A percentile compares a stretch with the other conserved stretches of the same genome.
Evolutionary conservation across 306 rosid genomes (phyloP).

Genomic region (Parietaria judaica): DNA sequence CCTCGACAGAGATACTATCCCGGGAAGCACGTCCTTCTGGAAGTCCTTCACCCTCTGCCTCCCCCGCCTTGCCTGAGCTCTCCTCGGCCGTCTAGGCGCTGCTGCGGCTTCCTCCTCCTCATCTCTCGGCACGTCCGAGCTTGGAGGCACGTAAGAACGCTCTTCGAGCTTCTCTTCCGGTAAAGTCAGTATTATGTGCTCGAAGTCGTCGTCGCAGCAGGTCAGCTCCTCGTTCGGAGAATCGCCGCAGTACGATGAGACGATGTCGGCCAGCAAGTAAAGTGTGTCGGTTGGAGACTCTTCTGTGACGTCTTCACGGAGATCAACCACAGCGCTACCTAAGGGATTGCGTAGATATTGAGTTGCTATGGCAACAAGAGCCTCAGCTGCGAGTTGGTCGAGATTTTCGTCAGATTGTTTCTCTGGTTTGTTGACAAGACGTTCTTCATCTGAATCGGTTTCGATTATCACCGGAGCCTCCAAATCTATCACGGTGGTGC

Average conservation of each 20-base stretch:
- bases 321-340: not conserved
- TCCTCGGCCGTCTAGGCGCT: constrained; percentile 44
- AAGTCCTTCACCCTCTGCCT: constrained; percentile 73
- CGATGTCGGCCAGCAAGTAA: constrained; percentile 56
- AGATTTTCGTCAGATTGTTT: constrained; percentile 36
- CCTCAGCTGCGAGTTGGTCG: constrained; percentile 52
- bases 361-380: constrained; percentile 59
- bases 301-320: constrained; percentile 16
- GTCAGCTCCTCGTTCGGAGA: constrained; percentile 19
- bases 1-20: constrained; percentile 61
- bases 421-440: constrained; percentile 23
- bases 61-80: constrained; percentile 64
- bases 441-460: constrained; percentile 28
- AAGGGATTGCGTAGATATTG: constrained; percentile 17
- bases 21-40: constrained; percentile 81
- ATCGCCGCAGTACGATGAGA: constrained; percentile 33
- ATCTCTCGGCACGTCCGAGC: constrained; percentile 30
- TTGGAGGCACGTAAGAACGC: constrained; percentile 48
- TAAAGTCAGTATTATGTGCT: constrained; percentile 60
- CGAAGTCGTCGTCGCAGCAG: constrained; percentile 43
- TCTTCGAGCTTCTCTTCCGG: constrained; percentile 49
- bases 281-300: constrained; percentile 32
- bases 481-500: constrained; percentile 43
- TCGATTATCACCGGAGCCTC: constrained; percentile 52
- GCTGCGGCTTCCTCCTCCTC: constrained; percentile 34